Conservation (phyloP, 148 eudicot genomes). For the Mesembryanthemum crystallinum region DNA sequence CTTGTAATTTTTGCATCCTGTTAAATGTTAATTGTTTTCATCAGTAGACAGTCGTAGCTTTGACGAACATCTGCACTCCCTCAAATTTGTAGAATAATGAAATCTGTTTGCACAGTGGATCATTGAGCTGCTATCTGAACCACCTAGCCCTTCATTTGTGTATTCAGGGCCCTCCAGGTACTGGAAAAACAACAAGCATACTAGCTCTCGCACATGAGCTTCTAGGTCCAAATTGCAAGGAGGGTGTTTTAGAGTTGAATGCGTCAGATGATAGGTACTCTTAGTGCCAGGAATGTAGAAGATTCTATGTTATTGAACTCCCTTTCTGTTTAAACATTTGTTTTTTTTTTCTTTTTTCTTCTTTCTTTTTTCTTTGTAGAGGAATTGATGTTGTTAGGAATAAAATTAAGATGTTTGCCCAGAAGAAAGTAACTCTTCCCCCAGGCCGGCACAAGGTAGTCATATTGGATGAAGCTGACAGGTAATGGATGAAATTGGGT, state of each 20-base stretch:
- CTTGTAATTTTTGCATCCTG: not conserved
- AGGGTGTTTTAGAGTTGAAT: conserved; percentile 89
- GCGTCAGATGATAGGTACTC: conserved; percentile 92
- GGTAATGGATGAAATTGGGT: conserved; percentile 34
- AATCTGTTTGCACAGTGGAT: not conserved
- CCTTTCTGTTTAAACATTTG: not conserved
- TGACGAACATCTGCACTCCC: not conserved
- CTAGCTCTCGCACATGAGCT: conserved; percentile 97
- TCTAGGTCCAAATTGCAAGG: conserved; percentile 76
- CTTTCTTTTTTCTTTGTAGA: conserved; percentile 28
- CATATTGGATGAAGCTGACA: conserved; percentile 96
- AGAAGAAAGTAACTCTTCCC: conserved; percentile 91
- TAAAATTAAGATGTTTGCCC: conserved; percentile 99
- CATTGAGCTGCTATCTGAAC: not conserved
- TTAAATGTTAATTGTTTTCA: not conserved
- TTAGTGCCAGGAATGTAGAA: not conserved
- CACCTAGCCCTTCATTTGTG: not conserved
- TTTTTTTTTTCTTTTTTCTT: not conserved
- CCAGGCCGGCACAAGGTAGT: conserved; percentile 87
- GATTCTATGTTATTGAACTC: not conserved
- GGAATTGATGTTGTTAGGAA: conserved; percentile 98
- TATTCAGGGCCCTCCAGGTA: conserved; percentile 92
- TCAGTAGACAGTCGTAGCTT: too few species aligned
- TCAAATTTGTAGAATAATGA: not conserved
- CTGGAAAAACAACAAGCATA: conserved; percentile 93